Percentiles rank a stretch among this genome's conserved stretches.
phyloP scores from a whole-genome alignment of 352 stramenopile species.

The Globisporangium cylindrosporum region DNA sequence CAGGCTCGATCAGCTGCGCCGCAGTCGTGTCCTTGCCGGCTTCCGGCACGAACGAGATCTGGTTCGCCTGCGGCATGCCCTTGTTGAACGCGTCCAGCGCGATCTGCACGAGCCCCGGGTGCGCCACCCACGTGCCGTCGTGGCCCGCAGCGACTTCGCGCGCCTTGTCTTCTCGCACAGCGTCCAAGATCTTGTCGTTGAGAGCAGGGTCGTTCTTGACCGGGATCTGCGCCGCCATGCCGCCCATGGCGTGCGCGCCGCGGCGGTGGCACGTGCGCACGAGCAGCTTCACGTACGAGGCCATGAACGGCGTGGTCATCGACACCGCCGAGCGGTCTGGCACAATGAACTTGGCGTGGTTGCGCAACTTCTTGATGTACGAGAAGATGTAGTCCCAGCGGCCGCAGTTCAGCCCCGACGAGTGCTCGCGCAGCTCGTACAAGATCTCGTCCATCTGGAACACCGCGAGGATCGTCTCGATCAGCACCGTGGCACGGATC shows the following conservation, averaged over 20 bases:
- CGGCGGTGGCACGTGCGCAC: constrained; percentile 95
- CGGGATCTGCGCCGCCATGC: constrained; percentile 97
- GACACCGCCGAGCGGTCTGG: constrained; percentile 90
- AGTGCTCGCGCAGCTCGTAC: constrained; percentile 95
- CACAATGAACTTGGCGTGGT: constrained; percentile 89
- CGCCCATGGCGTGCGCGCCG: constrained; percentile 95
- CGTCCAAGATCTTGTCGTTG: constrained; percentile 89
- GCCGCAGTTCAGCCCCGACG: constrained; percentile 95
- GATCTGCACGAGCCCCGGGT: constrained; percentile 92
- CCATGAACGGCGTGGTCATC: constrained; percentile 95
- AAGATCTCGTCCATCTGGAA: constrained; percentile 98
- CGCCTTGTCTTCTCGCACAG: constrained; percentile 90
- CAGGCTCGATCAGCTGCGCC: constrained; percentile 58
- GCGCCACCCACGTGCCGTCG: constrained; percentile 96
- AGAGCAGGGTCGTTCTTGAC: constrained; percentile 90
- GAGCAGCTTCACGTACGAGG: constrained; percentile 93
- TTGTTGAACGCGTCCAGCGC: constrained; percentile 93
- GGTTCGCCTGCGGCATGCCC: constrained; percentile 91
- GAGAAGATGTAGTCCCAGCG: constrained; percentile 98
- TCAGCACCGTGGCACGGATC: constrained; percentile 92
- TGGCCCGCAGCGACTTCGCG: constrained; percentile 90
- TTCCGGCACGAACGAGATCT: constrained; percentile 77
- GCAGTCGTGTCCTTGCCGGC: constrained; percentile 55
- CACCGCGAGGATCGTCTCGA: constrained; percentile 96
- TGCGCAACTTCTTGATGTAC: constrained; percentile 96